Base-by-base conservation (phyloP, 179 eudicot species). In the Gypsophila paniculata region DNA sequence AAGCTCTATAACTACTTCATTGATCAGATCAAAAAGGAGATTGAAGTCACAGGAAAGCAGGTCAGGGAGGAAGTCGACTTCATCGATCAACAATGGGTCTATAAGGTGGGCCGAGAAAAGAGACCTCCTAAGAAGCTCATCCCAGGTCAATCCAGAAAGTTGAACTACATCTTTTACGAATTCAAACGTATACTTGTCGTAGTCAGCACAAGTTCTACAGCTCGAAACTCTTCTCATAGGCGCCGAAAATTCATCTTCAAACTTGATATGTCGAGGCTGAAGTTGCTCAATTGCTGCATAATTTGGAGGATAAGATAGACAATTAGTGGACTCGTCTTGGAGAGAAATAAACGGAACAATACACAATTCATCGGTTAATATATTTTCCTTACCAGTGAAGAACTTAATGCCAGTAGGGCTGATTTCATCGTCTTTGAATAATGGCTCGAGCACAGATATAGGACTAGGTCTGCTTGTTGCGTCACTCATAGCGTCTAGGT, bases 1-100 rank as follows among this genome's bases (percentile, higher is more conserved):
- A 55, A 83, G 71, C 75, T 92, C 93, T 13, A 77, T 54, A 11
- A 92, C 82, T 38, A 86, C 86, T 72, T 95, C 93, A 53, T 79
- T 86, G 70, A 89, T 85, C 54, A 82, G 84, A 70, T 88, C 91
- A 63, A 95, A 88, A 53, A 95, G 88, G 82, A 90, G 90, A 70
- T 85, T 85, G 75, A 86, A 94, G 73, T 94, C 99, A 44, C 83
- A 77, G 21, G 73, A 61, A 65, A 87, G 80, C 46, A 73, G 72
- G 69, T 78, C 84, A 0, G 88, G 83, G 22, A 83, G 84, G 65
- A 86, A 80, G 69, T 79, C 88, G 2, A 90, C 82, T 73, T 87
- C 92, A 65, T 87, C 81, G 57, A 90, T 77, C 73, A 92, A 74
- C 12, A 85, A 79, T 19, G 87, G 81, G 55, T 90, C 86, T 12